phyloP scores from a whole-genome alignment of 495 filamentous ascomycete species.

The Aspergillus nanangensis region DNA sequence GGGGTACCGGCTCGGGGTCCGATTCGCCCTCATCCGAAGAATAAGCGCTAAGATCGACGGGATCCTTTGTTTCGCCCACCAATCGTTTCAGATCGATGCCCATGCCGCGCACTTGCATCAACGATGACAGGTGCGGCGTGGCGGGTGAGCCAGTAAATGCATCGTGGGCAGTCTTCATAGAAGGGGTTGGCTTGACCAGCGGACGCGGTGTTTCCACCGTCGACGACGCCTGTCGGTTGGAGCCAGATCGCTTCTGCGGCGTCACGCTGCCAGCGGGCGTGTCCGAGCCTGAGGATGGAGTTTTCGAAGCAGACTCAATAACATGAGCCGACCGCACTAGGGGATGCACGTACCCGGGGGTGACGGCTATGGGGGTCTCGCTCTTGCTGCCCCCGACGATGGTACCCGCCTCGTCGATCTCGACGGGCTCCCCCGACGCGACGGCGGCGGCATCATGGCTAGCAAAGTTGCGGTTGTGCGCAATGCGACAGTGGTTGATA shows the following conservation, averaged over 20 bases:
- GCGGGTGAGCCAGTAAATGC: constrained; percentile 51
- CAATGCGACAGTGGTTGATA: constrained; percentile 97
- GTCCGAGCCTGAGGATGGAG: constrained; percentile 41
- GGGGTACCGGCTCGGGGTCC: constrained; percentile 14
- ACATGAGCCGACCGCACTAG: constrained; percentile 57
- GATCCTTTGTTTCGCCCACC: constrained; percentile 23
- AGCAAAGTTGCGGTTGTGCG: constrained; percentile 83
- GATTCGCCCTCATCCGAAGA: constrained; percentile 27
- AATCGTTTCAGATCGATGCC: constrained; percentile 58
- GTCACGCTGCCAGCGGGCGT: constrained; percentile 21
- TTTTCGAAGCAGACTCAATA: constrained; percentile 49
- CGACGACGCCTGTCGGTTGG: constrained; percentile 11
- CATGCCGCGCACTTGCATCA: constrained; percentile 63
- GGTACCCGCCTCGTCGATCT: constrained; percentile 57
- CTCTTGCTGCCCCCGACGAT: constrained; percentile 47
- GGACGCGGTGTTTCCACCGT: constrained; percentile 31
- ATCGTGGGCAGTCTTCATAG: constrained; percentile 15
- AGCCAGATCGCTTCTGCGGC: constrained; percentile 17
- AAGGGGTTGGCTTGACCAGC: constrained; percentile 9
- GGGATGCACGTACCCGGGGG: constrained; percentile 63
- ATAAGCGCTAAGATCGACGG: constrained; percentile 21
- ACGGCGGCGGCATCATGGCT: constrained; percentile 94
- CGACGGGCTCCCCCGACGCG: constrained; percentile 77
- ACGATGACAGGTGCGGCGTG: constrained; percentile 70
- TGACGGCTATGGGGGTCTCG: constrained; percentile 23